Evolutionary conservation across 805 yeast genomes (phyloP).

Genomic region (Metschnikowia lunata): DNA sequence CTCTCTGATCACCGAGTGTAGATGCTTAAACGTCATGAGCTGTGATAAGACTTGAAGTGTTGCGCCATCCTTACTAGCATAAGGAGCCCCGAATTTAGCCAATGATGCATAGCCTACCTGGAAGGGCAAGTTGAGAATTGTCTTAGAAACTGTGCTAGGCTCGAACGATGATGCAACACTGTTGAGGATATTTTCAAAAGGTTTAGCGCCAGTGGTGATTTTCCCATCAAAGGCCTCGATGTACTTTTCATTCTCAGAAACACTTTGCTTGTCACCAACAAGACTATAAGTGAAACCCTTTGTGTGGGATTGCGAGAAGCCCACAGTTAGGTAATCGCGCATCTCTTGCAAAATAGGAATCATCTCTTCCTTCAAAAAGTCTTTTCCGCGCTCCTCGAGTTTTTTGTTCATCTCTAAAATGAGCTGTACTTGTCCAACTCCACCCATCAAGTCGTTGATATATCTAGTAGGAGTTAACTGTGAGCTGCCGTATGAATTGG

Average conservation of each 20-base stretch:
- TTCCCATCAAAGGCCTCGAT: constrained; percentile 27
- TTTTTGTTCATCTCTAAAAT: constrained; percentile 54
- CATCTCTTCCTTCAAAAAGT: constrained; percentile 41
- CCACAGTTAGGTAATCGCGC: constrained; percentile 40
- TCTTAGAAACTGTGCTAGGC: constrained; percentile 21
- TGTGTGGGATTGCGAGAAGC: constrained; percentile 14
- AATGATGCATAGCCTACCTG: constrained; percentile 82
- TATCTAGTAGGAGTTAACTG: constrained; percentile 56
- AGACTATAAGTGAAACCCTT: constrained; percentile 47
- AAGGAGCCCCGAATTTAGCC: constrained; percentile 62
- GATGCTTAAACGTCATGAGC: constrained; percentile 70
- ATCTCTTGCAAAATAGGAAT: constrained; percentile 61
- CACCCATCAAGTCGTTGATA: constrained; percentile 60
- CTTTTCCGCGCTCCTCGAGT: constrained; percentile 39
- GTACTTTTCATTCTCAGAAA: constrained; percentile 32
- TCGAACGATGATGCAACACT: constrained; percentile 17
- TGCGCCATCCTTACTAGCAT: constrained; percentile 73
- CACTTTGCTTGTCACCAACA: constrained; percentile 51
- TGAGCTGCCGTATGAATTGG: constrained; percentile 63
- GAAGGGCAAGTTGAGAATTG: constrained; percentile 70
- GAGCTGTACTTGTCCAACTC: constrained; percentile 74
- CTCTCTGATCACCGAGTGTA: constrained; percentile 89
- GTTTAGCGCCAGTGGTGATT: constrained; percentile 16
- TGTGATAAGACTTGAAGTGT: constrained; percentile 78
- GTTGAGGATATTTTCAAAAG: constrained; percentile 14